Conservation (phyloP, 2,329 filamentous ascomycete species). For the Coniochaeta prunicola region DNA sequence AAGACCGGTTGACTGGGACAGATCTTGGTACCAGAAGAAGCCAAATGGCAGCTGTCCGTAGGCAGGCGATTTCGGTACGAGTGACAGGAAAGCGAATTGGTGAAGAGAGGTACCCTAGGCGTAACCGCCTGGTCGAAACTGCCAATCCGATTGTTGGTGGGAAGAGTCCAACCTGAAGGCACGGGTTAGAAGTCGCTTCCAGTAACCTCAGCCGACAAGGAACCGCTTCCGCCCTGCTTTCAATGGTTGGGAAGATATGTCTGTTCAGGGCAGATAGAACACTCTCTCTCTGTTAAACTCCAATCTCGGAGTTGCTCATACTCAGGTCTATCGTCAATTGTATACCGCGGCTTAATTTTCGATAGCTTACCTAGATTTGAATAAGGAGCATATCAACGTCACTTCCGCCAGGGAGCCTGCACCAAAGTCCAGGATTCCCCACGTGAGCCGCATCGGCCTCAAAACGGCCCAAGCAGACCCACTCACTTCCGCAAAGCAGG, state of each 20-base stretch:
- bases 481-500: neutral
- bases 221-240: too few species aligned
- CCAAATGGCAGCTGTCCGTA: neutral
- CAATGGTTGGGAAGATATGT: too few species aligned
- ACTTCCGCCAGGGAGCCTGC: neutral
- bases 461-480: neutral
- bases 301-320: too few species aligned
- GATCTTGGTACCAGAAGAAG: neutral
- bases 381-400: neutral
- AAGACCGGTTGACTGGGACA: neutral
- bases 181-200: neutral
- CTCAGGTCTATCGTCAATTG: neutral
- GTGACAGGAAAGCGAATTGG: neutral
- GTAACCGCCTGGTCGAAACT: neutral
- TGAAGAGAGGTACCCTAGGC: neutral
- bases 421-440: neutral
- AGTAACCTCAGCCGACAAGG: too few species aligned
- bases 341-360: neutral
- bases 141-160: neutral
- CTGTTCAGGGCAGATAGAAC: too few species aligned
- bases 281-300: too few species aligned
- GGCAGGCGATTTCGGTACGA: neutral
- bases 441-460: neutral
- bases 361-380: neutral
- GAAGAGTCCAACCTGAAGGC: neutral